Conservation (phyloP, 331 rosid genomes). For the Prunus yedoensis region DNA sequence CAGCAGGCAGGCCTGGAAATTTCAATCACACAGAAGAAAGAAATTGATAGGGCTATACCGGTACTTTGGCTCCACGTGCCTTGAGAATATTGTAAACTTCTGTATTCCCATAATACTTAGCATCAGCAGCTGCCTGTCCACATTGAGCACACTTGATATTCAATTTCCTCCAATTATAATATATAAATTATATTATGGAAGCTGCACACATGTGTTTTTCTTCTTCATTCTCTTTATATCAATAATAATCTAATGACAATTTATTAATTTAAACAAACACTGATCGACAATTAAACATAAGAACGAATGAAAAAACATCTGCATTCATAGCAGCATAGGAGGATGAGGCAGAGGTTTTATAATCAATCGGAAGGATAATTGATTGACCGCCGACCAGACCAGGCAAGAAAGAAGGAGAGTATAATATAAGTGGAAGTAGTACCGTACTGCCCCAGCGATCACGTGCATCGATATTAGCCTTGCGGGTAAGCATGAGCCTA, state of each 20-base stretch:
- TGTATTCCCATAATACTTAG: conserved; percentile 75
- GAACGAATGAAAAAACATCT: not conserved
- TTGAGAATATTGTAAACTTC: conserved; percentile 78
- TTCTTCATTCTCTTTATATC: not conserved
- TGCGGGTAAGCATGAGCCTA: conserved; percentile 71
- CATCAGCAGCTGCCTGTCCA: conserved; percentile 97
- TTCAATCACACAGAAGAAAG: not conserved
- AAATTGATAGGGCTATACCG: conserved; percentile 37
- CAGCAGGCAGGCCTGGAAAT: not conserved
- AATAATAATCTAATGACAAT: not conserved
- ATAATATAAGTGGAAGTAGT: not conserved
- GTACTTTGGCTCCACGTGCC: conserved; percentile 94
- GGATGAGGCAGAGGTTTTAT: too few relatives aligned
- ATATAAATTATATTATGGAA: not conserved
- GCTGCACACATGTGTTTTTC: not conserved
- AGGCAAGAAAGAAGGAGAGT: not conserved
- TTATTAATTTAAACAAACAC: not conserved
- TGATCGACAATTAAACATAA: not conserved
- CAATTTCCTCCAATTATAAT: not conserved
- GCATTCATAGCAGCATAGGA: too few relatives aligned
- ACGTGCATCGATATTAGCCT: conserved; percentile 91
- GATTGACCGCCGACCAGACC: too few relatives aligned
- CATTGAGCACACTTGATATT: not conserved
- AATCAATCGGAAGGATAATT: not conserved
- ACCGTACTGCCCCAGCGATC: conserved; percentile 99